phyloP scores from a whole-genome alignment of 2,329 filamentous ascomycete species.

The Colletotrichum sp. region DNA sequence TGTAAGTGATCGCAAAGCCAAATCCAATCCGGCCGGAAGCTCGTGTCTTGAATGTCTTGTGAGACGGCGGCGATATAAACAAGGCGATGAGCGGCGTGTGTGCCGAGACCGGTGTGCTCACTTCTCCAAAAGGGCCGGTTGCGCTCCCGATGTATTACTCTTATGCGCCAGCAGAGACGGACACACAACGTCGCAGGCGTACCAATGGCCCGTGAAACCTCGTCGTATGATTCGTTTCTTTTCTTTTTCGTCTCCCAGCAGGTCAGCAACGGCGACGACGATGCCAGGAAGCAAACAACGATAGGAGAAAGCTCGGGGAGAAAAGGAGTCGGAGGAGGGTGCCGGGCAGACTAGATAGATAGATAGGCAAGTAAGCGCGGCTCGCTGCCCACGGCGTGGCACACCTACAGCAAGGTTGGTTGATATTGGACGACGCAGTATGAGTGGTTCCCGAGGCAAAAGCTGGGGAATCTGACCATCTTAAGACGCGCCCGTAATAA shows the following conservation, averaged over 20 bases:
- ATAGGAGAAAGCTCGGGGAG: not conserved
- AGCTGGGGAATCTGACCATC: conserved; percentile 13
- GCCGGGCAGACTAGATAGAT: not conserved
- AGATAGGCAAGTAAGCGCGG: not conserved
- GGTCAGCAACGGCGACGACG: not conserved
- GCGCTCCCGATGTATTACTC: not conserved
- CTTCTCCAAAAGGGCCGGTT: not conserved
- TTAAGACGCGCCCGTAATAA: not conserved
- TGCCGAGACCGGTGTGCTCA: conserved; percentile 12
- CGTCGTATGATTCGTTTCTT: not conserved
- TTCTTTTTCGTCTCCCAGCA: not conserved
- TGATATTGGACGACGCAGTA: not conserved
- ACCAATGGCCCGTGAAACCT: not conserved
- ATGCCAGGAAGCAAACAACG: not conserved
- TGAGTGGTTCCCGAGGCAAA: not conserved
- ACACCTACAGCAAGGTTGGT: not conserved
- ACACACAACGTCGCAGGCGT: not conserved
- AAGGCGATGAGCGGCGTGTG: not conserved
- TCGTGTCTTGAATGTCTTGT: not conserved
- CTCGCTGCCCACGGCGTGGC: not conserved
- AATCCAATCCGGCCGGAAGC: not conserved
- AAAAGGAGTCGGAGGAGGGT: not conserved
- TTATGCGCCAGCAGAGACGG: not conserved
- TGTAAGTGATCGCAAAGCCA: not conserved
- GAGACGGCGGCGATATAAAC: not conserved